Percentiles rank a stretch among this genome's conserved stretches.
Conservation (phyloP, 176 grass and related monocot genomes). For the Phyllostachys edulis region DNA sequence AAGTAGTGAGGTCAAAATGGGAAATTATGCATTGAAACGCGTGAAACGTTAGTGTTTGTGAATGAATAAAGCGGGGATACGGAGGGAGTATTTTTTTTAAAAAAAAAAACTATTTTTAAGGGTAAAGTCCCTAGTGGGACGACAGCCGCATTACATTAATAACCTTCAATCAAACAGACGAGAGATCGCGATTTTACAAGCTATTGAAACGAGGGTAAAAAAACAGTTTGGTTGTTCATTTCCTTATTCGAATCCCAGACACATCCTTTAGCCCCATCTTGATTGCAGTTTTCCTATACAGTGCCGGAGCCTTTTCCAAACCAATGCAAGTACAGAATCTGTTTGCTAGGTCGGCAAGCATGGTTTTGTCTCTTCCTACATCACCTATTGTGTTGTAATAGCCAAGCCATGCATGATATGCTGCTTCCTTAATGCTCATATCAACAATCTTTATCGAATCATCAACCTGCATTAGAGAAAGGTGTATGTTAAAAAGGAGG, state of each 20-base stretch:
- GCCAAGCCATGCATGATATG: conserved; percentile 86
- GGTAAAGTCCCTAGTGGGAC: too few species aligned
- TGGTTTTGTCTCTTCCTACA: conserved; percentile 70
- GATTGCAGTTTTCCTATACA: conserved; percentile 76
- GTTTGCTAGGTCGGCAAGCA: conserved; percentile 74
- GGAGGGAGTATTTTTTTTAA: too few species aligned
- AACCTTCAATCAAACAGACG: too few species aligned
- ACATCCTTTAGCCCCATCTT: conserved; percentile 95
- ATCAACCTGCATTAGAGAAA: conserved; percentile 58
- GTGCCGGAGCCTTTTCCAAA: conserved; percentile 61
- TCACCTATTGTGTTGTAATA: conserved; percentile 78
- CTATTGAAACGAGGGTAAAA: not conserved
- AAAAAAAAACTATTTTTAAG: too few species aligned
- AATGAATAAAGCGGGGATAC: too few species aligned
- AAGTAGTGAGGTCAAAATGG: too few species aligned
- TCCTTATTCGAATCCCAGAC: conserved; percentile 77
- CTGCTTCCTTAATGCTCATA: conserved; percentile 84
- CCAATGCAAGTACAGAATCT: conserved; percentile 67
- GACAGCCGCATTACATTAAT: too few species aligned
- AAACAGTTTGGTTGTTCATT: conserved; percentile 28
- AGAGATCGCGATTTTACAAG: too few species aligned
- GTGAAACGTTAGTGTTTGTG: too few species aligned
- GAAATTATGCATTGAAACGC: too few species aligned
- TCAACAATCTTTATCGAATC: conserved; percentile 77
- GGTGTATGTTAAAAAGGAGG: not conserved